These are phyloP conservation scores for Sporothrix globosa DNA, from an alignment of 2,329 filamentous ascomycete species.

Conservation along the genomic window DNA sequence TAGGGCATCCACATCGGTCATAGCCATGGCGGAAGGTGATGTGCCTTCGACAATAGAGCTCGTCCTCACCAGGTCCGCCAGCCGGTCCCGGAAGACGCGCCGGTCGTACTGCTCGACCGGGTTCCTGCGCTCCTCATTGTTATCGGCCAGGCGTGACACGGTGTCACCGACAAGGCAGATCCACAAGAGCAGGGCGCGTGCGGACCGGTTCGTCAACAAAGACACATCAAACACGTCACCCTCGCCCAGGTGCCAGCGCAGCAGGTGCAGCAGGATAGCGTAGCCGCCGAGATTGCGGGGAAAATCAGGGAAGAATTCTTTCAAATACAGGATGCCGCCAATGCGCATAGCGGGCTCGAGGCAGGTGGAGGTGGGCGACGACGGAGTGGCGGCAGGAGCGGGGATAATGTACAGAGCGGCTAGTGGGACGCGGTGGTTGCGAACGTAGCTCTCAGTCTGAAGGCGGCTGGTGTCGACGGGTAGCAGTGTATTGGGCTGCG, in stretches of 20 bases:
- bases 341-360: slow-evolving; percentile 42
- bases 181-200: slow-evolving; percentile 40
- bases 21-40: slow-evolving; percentile 6
- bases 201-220: slow-evolving; percentile 18
- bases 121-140: slow-evolving; percentile 37
- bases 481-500: slow-evolving; percentile 24
- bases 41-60: background rate
- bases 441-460: slow-evolving; percentile 37
- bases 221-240: slow-evolving; percentile 28
- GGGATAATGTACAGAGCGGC: slow-evolving; percentile 34
- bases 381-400: background rate
- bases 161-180: slow-evolving; percentile 41
- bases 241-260: slow-evolving; percentile 38
- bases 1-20: background rate
- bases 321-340: slow-evolving; percentile 42
- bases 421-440: slow-evolving; percentile 38
- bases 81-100: slow-evolving; percentile 38
- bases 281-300: slow-evolving; percentile 43
- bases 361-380: slow-evolving; percentile 26
- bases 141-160: slow-evolving; percentile 39
- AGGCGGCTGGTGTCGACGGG: slow-evolving; percentile 36
- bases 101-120: slow-evolving; percentile 38
- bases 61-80: slow-evolving; percentile 36
- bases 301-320: slow-evolving; percentile 43
- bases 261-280: slow-evolving; percentile 40